Evolutionary conservation across 2,329 filamentous ascomycete species (phyloP).

Genomic region (Talaromyces sp.): DNA sequence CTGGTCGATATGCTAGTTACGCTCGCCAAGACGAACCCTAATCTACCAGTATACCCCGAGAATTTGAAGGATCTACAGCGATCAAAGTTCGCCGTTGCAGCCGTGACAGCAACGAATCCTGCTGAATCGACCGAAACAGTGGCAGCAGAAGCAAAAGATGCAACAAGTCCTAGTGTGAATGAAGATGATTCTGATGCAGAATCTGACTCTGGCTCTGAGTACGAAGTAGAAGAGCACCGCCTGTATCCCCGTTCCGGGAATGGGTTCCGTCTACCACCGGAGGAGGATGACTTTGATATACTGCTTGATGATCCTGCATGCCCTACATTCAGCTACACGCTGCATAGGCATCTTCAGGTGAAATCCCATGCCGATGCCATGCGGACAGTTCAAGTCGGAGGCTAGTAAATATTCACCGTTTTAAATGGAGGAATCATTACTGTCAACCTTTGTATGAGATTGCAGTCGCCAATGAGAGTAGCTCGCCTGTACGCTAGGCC

Average conservation of each 20-base stretch:
- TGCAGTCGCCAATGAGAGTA: background rate
- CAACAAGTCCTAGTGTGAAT: background rate
- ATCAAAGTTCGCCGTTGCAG: conserved; percentile 27
- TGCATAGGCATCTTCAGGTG: conserved; percentile 29
- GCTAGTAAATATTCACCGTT: background rate
- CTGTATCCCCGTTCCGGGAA: conserved; percentile 62
- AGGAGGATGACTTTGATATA: conserved; percentile 59
- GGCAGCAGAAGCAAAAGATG: background rate
- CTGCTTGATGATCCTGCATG: conserved; percentile 57
- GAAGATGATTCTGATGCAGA: conserved; percentile 24
- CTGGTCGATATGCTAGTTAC: conserved; percentile 64
- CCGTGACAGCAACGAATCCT: conserved; percentile 14
- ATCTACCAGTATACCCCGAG: conserved; percentile 61
- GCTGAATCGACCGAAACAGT: background rate
- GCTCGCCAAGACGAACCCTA: conserved; percentile 58
- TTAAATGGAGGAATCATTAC: background rate
- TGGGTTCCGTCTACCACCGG: conserved; percentile 56
- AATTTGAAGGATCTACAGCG: conserved; percentile 28
- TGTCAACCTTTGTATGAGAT: background rate
- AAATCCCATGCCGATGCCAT: background rate
- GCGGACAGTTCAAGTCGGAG: conserved; percentile 3
- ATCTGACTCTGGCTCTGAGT: conserved; percentile 37
- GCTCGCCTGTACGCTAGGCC: background rate
- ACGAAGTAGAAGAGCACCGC: conserved; percentile 52
- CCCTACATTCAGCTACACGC: conserved; percentile 54